Conservation (phyloP, 2,329 filamentous ascomycete species). For the Xylaria digitata region DNA sequence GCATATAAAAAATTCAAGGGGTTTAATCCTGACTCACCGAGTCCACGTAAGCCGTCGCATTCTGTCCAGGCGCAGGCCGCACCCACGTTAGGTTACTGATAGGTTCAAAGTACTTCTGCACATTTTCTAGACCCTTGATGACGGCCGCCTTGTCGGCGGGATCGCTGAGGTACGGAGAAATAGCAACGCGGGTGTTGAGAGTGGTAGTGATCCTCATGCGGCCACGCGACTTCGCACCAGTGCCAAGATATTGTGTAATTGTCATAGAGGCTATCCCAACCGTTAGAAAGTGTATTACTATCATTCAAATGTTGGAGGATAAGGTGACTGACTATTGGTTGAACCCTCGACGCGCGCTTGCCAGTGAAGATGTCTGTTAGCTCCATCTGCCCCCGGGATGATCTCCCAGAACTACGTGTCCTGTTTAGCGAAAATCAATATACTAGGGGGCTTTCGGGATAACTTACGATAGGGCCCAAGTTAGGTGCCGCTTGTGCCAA, state of each 20-base stretch:
- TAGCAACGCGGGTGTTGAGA: conserved; percentile 68
- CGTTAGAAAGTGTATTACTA: neutral
- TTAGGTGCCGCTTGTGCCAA: conserved; percentile 73
- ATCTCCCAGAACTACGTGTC: conserved; percentile 63
- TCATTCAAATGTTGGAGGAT: neutral
- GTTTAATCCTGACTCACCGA: conserved; percentile 16
- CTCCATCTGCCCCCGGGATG: conserved; percentile 66
- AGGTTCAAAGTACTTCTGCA: conserved; percentile 64
- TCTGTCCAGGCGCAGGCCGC: conserved; percentile 63
- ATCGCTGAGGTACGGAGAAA: conserved; percentile 68
- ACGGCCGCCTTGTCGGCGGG: conserved; percentile 70
- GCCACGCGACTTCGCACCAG: conserved; percentile 71
- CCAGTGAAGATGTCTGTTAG: conserved; percentile 72
- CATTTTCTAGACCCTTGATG: conserved; percentile 69
- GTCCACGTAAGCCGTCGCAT: conserved; percentile 66
- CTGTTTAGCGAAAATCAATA: conserved; percentile 26
- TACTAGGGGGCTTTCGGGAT: neutral
- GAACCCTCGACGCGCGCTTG: conserved; percentile 71
- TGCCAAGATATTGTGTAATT: conserved; percentile 71
- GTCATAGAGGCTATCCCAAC: conserved; percentile 58
- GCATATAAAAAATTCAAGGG: neutral
- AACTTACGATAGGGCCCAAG: conserved; percentile 65
- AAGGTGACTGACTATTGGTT: conserved; percentile 15
- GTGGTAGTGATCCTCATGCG: conserved; percentile 67
- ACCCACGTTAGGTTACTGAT: conserved; percentile 68